phyloP scores from a whole-genome alignment of 225 moss, liverwort and hornwort genomes.

The Rhytidiadelphus loreus region DNA sequence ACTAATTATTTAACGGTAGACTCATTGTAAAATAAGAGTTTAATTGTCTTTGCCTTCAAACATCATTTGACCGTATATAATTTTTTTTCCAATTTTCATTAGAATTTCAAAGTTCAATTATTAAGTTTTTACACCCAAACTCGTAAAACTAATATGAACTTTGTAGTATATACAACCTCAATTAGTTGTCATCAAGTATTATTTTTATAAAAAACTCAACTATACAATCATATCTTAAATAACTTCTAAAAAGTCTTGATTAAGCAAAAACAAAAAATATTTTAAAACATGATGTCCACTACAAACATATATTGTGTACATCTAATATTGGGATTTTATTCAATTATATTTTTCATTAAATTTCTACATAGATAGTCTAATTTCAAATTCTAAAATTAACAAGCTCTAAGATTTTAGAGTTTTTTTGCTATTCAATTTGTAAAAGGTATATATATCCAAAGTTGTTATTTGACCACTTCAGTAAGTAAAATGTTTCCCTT shows the following conservation, averaged over 20 bases:
- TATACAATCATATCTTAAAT: not conserved
- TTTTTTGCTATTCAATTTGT: not conserved
- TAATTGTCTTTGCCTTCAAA: fast-evolving
- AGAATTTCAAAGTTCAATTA: not conserved
- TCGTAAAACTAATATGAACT: not conserved
- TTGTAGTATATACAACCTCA: not conserved
- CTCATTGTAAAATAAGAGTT: too few species aligned
- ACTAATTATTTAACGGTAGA: too few species aligned
- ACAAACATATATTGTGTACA: not conserved
- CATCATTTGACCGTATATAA: not conserved
- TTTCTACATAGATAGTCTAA: not conserved
- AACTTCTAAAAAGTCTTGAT: not conserved
- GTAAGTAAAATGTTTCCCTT: not conserved
- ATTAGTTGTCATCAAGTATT: not conserved
- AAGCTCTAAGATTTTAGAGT: not conserved
- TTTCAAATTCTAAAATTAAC: not conserved
- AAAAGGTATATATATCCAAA: not conserved
- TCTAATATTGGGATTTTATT: not conserved
- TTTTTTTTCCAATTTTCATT: not conserved
- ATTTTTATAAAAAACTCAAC: not conserved
- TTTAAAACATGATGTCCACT: too few species aligned
- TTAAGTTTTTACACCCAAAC: not conserved
- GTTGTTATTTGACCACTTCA: not conserved
- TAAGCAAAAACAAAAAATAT: not conserved
- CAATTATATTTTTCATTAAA: not conserved